Evolutionary conservation across 2,329 filamentous ascomycete genomes (phyloP).

Genomic region (Fusarium goolgardi): DNA sequence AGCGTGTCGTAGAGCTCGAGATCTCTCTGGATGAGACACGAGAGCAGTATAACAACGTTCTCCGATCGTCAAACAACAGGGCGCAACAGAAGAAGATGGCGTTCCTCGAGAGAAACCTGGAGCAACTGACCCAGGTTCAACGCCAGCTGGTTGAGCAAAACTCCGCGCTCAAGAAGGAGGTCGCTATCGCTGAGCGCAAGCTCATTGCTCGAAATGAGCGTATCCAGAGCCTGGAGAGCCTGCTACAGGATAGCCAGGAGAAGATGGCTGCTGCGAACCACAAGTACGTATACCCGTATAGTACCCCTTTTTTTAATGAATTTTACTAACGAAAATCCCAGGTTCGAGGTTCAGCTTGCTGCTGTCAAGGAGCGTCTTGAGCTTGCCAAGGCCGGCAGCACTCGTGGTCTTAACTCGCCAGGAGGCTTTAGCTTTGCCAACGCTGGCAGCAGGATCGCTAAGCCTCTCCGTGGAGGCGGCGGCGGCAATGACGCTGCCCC

Average conservation of each 20-base stretch:
- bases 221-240: constrained; percentile 90
- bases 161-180: constrained; percentile 96
- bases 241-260: constrained; percentile 97
- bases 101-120: constrained; percentile 96
- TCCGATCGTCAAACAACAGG: constrained; percentile 95
- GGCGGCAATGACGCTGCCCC: constrained; percentile 57
- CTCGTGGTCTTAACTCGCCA: constrained; percentile 79
- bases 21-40: constrained; percentile 97
- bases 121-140: constrained; percentile 97
- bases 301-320: background rate
- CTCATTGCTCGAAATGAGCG: constrained; percentile 96
- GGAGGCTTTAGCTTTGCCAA: constrained; percentile 77
- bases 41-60: constrained; percentile 99
- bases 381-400: constrained; percentile 91
- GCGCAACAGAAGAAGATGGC: constrained; percentile 99
- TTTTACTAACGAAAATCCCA: constrained; percentile 56
- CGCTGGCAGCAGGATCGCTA: constrained; percentile 74
- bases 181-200: constrained; percentile 97
- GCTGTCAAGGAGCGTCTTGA: constrained; percentile 98
- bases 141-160: constrained; percentile 98
- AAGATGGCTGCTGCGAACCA: constrained; percentile 98
- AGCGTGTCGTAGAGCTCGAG: constrained; percentile 97
- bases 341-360: constrained; percentile 96
- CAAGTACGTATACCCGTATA: constrained; percentile 72
- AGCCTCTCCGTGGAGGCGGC: constrained; percentile 74